Base-by-base conservation (phyloP, 2,329 filamentous ascomycete species). In the Stromatinia cepivora region DNA sequence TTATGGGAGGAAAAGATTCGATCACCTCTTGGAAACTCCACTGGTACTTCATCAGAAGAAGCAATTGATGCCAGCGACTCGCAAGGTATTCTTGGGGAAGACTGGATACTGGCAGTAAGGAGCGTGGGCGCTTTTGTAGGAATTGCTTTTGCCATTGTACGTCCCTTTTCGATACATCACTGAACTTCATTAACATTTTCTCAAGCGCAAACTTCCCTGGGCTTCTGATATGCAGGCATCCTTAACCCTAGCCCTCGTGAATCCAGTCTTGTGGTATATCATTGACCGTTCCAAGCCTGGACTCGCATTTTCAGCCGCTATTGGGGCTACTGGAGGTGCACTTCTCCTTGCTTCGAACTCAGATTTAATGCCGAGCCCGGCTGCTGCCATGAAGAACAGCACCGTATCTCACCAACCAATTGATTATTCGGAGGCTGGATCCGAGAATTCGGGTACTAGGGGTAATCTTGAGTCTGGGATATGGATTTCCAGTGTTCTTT, bases 221-320 rank as follows among this genome's bases (percentile, higher is more conserved):
- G 87, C 94, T 75, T 97, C 94, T 11, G 95, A 93, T 1, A 87
- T 97, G n/a, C 95, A 99, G 80, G 89, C 96, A 28, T 96, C 94
- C 1, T 81, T 96, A 36, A 95, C 94, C 0, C 88, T 99, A 62
- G 92, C 93, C 31, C 87, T 98, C 70, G 92, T 91, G 28, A 98
- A 98, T 78, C 94, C 95, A 1, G 91, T 95, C 13, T 83, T 99
- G 25, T 99, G 95, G 95, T 99, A 97, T 81, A 84, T 98, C 34
- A 91, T 99, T 77, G 95, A 99, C 81, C 92, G 94, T 64, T 95
- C 93, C 59, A 89, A 88, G 74, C 87, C 93, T 0, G 95, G 95
- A 6, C 91, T 98, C 74, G 82, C 95, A 46, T 86, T 97, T 68
- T 93, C 92, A 0, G 84, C 89, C 20, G 82, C 87, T 1, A 89